Evolutionary conservation across 331 rosid genomes (phyloP).

Genomic region (Rhamnella rubrinervis): DNA sequence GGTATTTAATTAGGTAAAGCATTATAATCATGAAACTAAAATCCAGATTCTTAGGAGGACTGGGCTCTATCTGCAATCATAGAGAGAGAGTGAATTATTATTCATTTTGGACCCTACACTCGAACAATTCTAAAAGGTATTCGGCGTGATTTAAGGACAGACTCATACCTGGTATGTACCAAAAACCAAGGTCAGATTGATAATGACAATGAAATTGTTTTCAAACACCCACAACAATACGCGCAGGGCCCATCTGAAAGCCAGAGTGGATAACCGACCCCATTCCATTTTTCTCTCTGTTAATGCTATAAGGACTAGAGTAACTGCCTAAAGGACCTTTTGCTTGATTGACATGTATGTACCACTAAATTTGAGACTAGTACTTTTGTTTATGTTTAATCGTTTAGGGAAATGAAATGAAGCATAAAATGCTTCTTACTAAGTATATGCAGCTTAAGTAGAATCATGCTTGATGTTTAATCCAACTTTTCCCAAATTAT

Average conservation of each 20-base stretch:
- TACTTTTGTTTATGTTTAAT: no score
- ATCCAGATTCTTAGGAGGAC: conserved; percentile 5
- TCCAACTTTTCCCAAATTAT: no score
- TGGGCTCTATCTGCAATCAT: conserved; percentile 10
- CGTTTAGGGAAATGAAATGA: background rate
- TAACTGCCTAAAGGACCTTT: no score
- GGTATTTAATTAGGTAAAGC: conserved; percentile 13
- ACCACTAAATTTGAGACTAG: conserved; percentile 3
- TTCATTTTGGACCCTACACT: conserved; percentile 6
- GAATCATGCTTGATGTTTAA: no score
- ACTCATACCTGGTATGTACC: conserved; percentile 27
- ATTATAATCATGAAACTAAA: background rate
- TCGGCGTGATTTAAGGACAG: conserved; percentile 22
- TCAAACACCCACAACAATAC: conserved; percentile 20
- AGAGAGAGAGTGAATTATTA: background rate
- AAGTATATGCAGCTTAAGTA: no score
- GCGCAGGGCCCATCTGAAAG: conserved; percentile 20
- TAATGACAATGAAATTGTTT: conserved; percentile 10
- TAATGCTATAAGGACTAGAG: no score
- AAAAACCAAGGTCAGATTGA: conserved; percentile 17
- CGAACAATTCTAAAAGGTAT: conserved; percentile 1
- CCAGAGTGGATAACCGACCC: conserved; percentile 26
- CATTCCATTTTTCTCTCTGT: background rate
- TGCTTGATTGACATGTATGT: conserved; percentile 15
- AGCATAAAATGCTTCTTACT: no score